Base-by-base conservation (phyloP, 164 flowering plant species). In the Taxillus chinensis region DNA sequence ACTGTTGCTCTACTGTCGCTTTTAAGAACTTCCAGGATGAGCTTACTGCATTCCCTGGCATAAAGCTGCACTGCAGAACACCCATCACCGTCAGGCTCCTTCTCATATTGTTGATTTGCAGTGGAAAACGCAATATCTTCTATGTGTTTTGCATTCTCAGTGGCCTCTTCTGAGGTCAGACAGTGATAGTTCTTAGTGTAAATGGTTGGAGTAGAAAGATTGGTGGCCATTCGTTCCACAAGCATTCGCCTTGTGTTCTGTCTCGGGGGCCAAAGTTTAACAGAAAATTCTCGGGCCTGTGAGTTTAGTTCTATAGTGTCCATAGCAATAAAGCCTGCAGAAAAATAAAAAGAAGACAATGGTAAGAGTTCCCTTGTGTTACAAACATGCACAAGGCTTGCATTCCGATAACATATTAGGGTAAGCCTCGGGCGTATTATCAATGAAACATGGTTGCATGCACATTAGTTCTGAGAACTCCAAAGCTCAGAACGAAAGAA, bases 251-350 rank as follows among this genome's bases (percentile, higher is more conserved):
- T 73, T 37, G 96, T 91, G 75, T 78, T 83, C 61, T 79, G 66
- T 69, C 97, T 90, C 9, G 97, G 99, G 45, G 99, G 99, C 99
- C 99, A 95, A 52, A 95, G 74, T 65, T 89, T 89, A 52, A 92
- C 79, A 7, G 92, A 81, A 61, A 88, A 72, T 8, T 85, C 68
- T 8, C 78, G 75, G 14, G 62, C 64, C 16, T 75, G 70, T 11
- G 78, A 67, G 46, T 64, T 66, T 45, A 59, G n/a, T 4, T 68
- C 38, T 41, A 72, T 27, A 14, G 75, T 41, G 57, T 79, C 82
- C 84, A 81, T 84, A 11, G 59, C 58, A 49, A 57, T 5, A n/a
- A 2, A 58, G 37, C 67, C 76, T 67, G 40, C 59, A 55, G 45
- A 59, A 39, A 9, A 5, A 12, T 9, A 52, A 27, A 37, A 62